Base-by-base conservation (phyloP, 2,329 filamentous ascomycete genomes). In the Fusarium fujikuroi region DNA sequence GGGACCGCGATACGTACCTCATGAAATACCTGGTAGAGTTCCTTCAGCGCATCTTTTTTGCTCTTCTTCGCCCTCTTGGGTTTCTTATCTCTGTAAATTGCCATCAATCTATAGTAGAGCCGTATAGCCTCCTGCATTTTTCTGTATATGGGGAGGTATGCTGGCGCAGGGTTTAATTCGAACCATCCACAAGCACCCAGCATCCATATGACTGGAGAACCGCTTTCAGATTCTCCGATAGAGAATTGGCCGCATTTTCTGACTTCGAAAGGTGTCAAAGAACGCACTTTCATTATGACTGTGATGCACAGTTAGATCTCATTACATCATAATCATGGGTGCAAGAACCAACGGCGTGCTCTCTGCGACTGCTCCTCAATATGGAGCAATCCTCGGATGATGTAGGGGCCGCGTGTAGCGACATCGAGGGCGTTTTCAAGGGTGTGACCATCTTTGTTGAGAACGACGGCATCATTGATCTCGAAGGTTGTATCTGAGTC, bases 141-240 rank as follows among this genome's bases (percentile, higher is more conserved):
- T 36, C 86, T 81, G 79, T 88, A 91, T 34, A 89, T 88, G 10
- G 81, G 75, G 57, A 83, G 81, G 79, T 93, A 95, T 5, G 82
- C 79, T 15, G 83, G 77, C n/a, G 87, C 83, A 3, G 92, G 91
- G 37, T 84, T 84, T 46, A 94, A 86, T 76, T 91, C 88, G 78
- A 90, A 93, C 91, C 92, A 94, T 49, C 91, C 92, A 18, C 90
- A 87, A 60, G 84, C 77, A 40, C 80, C 80, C 2, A 77, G 75
- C 2, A 91, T 90, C 92, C 92, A 94, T 36, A 93, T 83, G n/a
- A 88, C 84, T 8, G 88, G 85, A 23, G 85, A 83, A 0, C 85
- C 86, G 57, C 88, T 86, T 19, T 83, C 78, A 32, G 82, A 82
- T 47, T 83, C 82, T 52, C 87, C 88, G 37, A 92, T 89, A 18